phyloP scores from a whole-genome alignment of 805 yeast genomes.

The Pichia nakasei region DNA sequence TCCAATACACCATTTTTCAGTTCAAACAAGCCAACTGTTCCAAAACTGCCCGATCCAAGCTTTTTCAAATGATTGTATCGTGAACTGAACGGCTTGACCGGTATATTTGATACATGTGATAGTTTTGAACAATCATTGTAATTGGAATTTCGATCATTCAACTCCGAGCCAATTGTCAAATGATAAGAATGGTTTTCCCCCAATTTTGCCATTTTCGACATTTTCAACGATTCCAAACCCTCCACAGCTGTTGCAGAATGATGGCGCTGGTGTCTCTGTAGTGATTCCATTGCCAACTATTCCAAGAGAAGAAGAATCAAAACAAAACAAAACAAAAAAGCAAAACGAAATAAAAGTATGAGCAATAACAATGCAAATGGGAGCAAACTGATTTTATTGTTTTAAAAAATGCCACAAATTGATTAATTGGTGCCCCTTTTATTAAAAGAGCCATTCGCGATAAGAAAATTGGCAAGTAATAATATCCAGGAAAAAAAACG shows the following conservation, averaged over 20 bases:
- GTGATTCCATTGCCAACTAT: no score
- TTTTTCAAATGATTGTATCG: slow-evolving; percentile 43
- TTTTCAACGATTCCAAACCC: no score
- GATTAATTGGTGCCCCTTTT: no score
- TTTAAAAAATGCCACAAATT: no score
- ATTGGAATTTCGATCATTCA: background rate
- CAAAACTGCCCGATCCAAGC: slow-evolving; percentile 72
- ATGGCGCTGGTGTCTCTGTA: no score
- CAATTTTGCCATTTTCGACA: background rate
- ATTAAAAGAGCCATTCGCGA: no score
- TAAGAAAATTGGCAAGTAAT: no score
- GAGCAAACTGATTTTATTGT: no score
- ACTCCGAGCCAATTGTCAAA: background rate
- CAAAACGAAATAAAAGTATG: no score
- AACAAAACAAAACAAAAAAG: background rate
- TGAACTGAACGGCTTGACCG: slow-evolving; percentile 32
- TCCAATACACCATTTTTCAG: slow-evolving; percentile 21
- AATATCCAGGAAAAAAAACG: no score
- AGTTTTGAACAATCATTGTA: background rate
- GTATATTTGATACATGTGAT: slow-evolving; percentile 14
- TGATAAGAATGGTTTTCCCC: background rate
- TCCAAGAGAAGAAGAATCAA: background rate
- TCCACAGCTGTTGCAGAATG: no score
- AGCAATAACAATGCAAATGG: background rate
- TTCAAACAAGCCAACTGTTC: slow-evolving; percentile 59